Evolutionary conservation across 805 yeast genomes (phyloP), one percentile per base, ranked within the genome.

Genomic region (Teunomyces atbi): DNA sequence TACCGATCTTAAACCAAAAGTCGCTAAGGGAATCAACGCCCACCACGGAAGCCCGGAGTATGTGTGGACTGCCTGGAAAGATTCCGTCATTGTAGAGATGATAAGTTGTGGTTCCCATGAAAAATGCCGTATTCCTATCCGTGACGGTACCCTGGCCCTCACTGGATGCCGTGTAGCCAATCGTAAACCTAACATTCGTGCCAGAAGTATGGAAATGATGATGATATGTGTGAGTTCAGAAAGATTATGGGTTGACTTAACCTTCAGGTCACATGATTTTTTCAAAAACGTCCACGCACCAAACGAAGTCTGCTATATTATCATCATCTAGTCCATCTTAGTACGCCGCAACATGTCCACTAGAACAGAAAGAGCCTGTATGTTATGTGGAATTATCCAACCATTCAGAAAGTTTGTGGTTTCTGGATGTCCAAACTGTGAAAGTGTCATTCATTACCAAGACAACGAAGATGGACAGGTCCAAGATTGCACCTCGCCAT

Each of bases 351-450:
- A 20, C 48, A 73, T 73, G 77, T 72, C 84, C 11, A 69, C 79
- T 29, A 79, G 83, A 69, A 76, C 85, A 7, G 96, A 90, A 52
- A 82, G 99, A 74, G 98, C 98, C 6, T 92, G 99, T 61, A 88
- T 92, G 97, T 79, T 94, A 48, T 92, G 99, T 68, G 98, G 97
- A 3, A 78, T 92, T 45, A 88, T 92, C 45, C 96, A 89, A 60
- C 82, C 96, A 4, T 79, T 86, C 55, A 78, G 55, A 35, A 46
- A 77, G 58, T 94, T 94, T 64, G 81, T 86, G 42, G 83, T 83
- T 47, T 81, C 81, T 15, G 98, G 98, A 5, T 92, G 99, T 67
- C 98, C 99, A 11, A 92, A 92, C 74, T 92, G 99, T 70, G 98
- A 89, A 59, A 83, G 91, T 44, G 81, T 92, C 23, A 76, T 92